A percentile compares a stretch with the other conserved stretches of the same genome.
These are phyloP conservation scores for Candida sithepensis DNA, from an alignment of 805 yeast genomes.

Conservation along the genomic window DNA sequence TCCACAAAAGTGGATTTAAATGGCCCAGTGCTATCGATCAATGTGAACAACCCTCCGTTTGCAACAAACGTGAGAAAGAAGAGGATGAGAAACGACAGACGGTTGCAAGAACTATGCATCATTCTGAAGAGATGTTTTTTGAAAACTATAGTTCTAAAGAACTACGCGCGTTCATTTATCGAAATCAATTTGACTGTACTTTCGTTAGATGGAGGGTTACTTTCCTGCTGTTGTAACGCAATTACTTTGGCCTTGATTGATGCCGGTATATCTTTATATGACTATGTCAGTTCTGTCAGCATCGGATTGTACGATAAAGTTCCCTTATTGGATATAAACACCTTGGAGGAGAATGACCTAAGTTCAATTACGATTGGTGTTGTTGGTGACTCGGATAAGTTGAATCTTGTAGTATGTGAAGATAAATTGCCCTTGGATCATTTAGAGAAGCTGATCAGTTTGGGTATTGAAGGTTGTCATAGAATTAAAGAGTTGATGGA, in stretches of 20 bases:
- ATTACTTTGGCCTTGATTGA: conserved; percentile 86
- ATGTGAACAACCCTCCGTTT: conserved; percentile 74
- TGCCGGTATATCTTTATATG: conserved; percentile 94
- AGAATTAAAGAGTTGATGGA: conserved; percentile 84
- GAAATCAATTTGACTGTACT: conserved; percentile 71
- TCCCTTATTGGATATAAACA: conserved; percentile 78
- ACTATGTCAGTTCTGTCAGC: conserved; percentile 76
- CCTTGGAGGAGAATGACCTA: conserved; percentile 80
- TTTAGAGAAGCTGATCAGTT: conserved; percentile 68
- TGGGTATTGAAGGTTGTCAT: conserved; percentile 86
- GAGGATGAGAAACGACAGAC: conserved; percentile 59
- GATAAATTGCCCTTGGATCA: conserved; percentile 81
- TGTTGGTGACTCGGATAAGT: conserved; percentile 76
- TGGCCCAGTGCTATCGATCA: conserved; percentile 61
- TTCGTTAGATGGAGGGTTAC: conserved; percentile 85
- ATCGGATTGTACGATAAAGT: conserved; percentile 75
- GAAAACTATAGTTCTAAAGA: conserved; percentile 66
- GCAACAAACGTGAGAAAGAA: conserved; percentile 74
- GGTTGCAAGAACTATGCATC: conserved; percentile 64
- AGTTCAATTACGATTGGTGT: conserved; percentile 79
- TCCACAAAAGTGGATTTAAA: conserved; percentile 52
- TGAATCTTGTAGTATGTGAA: conserved; percentile 74
- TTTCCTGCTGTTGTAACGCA: conserved; percentile 79
- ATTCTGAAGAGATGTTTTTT: conserved; percentile 67
- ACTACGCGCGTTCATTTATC: conserved; percentile 84